Evolutionary conservation across 176 grass and related monocot species (phyloP), one percentile per base, ranked within the genome.

Genomic region (Oryza rufipogon): DNA sequence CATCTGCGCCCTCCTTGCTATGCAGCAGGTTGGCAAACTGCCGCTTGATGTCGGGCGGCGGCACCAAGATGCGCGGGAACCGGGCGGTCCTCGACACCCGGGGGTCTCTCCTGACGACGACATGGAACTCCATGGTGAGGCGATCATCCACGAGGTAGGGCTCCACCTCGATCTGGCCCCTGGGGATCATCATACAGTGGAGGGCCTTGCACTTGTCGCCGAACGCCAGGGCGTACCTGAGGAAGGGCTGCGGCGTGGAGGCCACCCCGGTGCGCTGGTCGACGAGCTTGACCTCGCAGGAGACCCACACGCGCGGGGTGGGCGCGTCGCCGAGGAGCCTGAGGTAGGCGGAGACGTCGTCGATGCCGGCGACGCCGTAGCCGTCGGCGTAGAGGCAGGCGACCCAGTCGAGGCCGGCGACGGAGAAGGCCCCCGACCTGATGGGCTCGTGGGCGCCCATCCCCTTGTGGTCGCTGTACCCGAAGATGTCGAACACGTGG

Each of bases 1-100:
- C 84, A 78, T 85, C 88, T 14, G 30, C 20, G 3, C 75, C 73
- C 10, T 81, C 22, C 36, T 75, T 44, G 1, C 20, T 23, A 7
- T 85, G 34, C 20, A 89, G 0, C 25, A 86, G 11, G 11, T 48
- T 17, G 5, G 42, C 14, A 45, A 85, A 28, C 5, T 85, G 33
- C 41, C 49, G 22, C 23, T 2, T 32, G n/a, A 89, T 56, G 45
- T 77, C 25, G 1, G 51, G 64, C 0, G 77, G 82, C 8, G 54
- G 79, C 22, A 75, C 77, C 4, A 23, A 13, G 12, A 81, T 70
- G 8, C 52, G 28, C 0, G 11, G 22, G n/a, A 11, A 0, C 22
- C 13, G 9, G 28, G 7, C 70, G 20, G 67, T 17, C 26, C 11
- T 38, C 19, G 58, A 7, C 3, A 8, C 45, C 13, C 1, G 3